Evolutionary conservation across 2,329 filamentous ascomycete species (phyloP).

Genomic region (Cytospora paraplurivora): DNA sequence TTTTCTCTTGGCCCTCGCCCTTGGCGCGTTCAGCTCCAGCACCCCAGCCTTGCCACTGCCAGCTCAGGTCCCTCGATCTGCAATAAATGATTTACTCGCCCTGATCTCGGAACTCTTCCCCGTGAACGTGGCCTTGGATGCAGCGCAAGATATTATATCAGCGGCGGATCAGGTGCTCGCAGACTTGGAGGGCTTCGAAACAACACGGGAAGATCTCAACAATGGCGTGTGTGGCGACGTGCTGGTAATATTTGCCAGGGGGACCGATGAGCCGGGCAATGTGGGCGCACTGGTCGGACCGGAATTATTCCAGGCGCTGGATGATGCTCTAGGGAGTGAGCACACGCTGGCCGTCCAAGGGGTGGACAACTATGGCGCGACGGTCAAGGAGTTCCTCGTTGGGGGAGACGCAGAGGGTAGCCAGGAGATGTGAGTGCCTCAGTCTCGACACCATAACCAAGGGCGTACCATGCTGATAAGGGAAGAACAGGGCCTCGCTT

Average conservation of each 20-base stretch:
- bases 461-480: not conserved
- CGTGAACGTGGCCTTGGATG: constrained; percentile 5
- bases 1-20: constrained; percentile 7
- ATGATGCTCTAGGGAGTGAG: constrained; percentile 24
- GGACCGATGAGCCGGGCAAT: constrained; percentile 35
- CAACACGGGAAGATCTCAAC: constrained; percentile 22
- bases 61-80: not conserved
- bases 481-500: constrained; percentile 37
- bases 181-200: constrained; percentile 3
- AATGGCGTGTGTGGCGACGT: constrained; percentile 29
- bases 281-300: constrained; percentile 35
- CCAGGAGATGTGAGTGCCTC: constrained; percentile 24
- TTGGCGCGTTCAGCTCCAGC: not conserved
- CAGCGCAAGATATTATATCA: not conserved
- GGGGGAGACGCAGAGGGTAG: constrained; percentile 33
- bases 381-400: constrained; percentile 30
- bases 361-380: constrained; percentile 34
- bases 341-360: constrained; percentile 33
- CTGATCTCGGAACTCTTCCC: constrained; percentile 18
- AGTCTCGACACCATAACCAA: no score
- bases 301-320: constrained; percentile 32
- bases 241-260: constrained; percentile 36
- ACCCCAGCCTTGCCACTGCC: not conserved
- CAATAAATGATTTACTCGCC: constrained; percentile 18
- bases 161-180: constrained; percentile 16